Evolutionary conservation across 192 early-diverging fungal genomes (phyloP).

Genomic region (Podila minutissima): DNA sequence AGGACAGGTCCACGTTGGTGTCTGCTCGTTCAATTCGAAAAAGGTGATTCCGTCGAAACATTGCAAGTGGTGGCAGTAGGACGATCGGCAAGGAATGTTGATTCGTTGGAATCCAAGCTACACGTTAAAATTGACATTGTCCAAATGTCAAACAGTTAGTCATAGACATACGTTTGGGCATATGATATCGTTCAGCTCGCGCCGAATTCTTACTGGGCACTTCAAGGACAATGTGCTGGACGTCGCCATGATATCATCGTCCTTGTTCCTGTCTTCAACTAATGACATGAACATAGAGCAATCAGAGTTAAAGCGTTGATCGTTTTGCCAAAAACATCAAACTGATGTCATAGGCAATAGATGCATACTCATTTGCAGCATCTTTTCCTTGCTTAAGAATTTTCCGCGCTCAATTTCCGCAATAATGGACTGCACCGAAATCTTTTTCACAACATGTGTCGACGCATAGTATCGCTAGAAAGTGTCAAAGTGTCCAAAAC

Average conservation of each 20-base stretch:
- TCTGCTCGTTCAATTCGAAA: conserved; percentile 75
- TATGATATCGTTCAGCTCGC: neutral
- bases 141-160: neutral
- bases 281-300: neutral
- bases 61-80: conserved; percentile 78
- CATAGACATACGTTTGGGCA: neutral
- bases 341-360: neutral
- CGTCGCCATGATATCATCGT: conserved; percentile 72
- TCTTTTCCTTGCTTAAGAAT: conserved; percentile 56
- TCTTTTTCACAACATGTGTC: conserved; percentile 54
- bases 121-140: neutral
- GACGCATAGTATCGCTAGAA: conserved; percentile 54
- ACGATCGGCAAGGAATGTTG: conserved; percentile 65
- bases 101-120: conserved; percentile 74
- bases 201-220: conserved; percentile 66
- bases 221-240: conserved; percentile 75
- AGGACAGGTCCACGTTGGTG: conserved; percentile 77
- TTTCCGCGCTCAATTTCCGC: conserved; percentile 50
- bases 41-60: conserved; percentile 85
- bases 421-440: conserved; percentile 53
- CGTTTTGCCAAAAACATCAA: neutral
- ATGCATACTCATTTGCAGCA: conserved; percentile 55
- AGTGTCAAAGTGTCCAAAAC: neutral
- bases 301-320: neutral
- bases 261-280: conserved; percentile 58